Percentiles rank a stretch among this genome's conserved stretches.
Evolutionary conservation across 345 rosid genomes (phyloP).

Genomic region (Moringa oleifera): DNA sequence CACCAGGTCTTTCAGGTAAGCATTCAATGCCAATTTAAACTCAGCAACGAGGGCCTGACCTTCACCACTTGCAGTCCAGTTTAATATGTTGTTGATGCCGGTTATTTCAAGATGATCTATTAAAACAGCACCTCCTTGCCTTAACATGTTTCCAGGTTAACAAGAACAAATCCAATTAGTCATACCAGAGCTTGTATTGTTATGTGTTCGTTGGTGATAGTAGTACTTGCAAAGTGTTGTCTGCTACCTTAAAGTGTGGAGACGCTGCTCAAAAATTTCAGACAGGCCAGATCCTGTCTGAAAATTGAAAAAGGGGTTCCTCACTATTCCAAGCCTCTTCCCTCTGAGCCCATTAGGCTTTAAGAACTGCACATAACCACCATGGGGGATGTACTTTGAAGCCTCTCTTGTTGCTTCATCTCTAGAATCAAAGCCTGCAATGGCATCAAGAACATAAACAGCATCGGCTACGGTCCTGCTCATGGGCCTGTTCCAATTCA

Average conservation of each 20-base stretch:
- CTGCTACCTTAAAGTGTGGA: slow-evolving; percentile 44
- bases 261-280: slow-evolving; percentile 34
- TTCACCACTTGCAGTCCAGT: slow-evolving; percentile 30
- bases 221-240: no score
- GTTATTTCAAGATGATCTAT: slow-evolving; percentile 38
- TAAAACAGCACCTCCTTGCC: slow-evolving; percentile 49
- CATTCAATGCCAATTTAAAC: slow-evolving; percentile 47
- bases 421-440: slow-evolving; percentile 40
- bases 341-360: slow-evolving; percentile 39
- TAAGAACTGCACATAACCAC: slow-evolving; percentile 56
- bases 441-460: slow-evolving; percentile 55
- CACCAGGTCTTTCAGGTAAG: slow-evolving; percentile 37
- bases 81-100: slow-evolving; percentile 24
- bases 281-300: not conserved
- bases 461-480: slow-evolving; percentile 61
- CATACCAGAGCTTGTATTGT: not conserved
- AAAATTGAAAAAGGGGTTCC: slow-evolving; percentile 25
- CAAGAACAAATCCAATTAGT: not conserved
- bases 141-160: slow-evolving; percentile 1
- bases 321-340: slow-evolving; percentile 52
- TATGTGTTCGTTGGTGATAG: not conserved
- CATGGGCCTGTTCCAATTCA: slow-evolving; percentile 36
- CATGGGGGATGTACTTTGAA: slow-evolving; percentile 36
- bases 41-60: slow-evolving; percentile 32
- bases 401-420: slow-evolving; percentile 48